Evolutionary conservation across 768 basidiomycete genomes (phyloP).

Genomic region (Leccinum arenicola): DNA sequence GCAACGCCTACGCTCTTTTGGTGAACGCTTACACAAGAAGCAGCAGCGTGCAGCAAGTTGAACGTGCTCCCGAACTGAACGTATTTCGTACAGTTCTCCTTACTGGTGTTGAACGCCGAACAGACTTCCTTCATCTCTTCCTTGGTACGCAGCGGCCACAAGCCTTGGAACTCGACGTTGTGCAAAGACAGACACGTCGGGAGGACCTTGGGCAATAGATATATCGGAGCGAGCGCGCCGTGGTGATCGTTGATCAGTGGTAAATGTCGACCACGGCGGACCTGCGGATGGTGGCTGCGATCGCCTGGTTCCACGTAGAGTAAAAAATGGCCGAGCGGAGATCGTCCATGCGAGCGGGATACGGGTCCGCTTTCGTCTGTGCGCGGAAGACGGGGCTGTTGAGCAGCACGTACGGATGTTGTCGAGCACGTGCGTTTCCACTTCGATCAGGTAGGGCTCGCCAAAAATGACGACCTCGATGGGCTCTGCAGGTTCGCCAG

Average conservation of each 20-base stretch:
- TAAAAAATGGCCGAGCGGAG: conserved; percentile 96
- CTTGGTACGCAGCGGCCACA: conserved; percentile 94
- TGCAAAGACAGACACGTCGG: conserved; percentile 90
- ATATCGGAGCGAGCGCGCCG: conserved; percentile 86
- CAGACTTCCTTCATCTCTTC: conserved; percentile 99
- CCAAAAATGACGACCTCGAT: conserved; percentile 97
- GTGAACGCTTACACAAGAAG: conserved; percentile 88
- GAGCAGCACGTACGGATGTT: conserved; percentile 92
- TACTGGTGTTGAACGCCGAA: conserved; percentile 96
- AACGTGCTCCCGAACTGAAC: conserved; percentile 98
- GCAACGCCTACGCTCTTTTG: conserved; percentile 94
- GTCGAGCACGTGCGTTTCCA: conserved; percentile 89
- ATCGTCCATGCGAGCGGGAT: conserved; percentile 97
- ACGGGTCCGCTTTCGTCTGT: conserved; percentile 93
- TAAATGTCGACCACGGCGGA: conserved; percentile 88
- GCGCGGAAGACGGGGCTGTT: conserved; percentile 96
- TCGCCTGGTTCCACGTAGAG: conserved; percentile 97
- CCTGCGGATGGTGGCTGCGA: conserved; percentile 86
- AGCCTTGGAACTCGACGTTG: conserved; percentile 97
- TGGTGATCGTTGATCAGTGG: conserved; percentile 91
- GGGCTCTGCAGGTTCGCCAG: conserved; percentile 87
- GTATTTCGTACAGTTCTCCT: conserved; percentile 94
- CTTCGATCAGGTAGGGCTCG: conserved; percentile 93
- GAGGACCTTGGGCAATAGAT: conserved; percentile 87
- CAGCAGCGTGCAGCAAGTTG: conserved; percentile 90